A percentile compares a stretch with the other conserved stretches of the same genome.
Evolutionary conservation across 2,329 filamentous ascomycete species (phyloP).

Genomic region (Cladosporium colombiae): DNA sequence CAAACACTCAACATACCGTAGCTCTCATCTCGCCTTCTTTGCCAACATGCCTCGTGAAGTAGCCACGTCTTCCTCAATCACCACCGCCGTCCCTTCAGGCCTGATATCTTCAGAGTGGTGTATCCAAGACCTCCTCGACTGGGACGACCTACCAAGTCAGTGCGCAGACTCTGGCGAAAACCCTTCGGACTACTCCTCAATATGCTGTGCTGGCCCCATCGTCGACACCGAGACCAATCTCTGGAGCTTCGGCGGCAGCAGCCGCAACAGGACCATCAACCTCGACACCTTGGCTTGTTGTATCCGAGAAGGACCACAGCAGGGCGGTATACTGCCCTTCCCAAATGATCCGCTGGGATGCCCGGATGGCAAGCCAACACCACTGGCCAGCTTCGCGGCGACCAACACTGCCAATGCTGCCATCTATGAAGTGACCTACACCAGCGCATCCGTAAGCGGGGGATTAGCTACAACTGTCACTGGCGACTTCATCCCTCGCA

Average conservation of each 20-base stretch:
- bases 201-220: constrained; percentile 25
- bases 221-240: constrained; percentile 21
- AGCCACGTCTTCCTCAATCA: constrained; percentile 22
- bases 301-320: constrained; percentile 13
- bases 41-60: neutral
- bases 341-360: constrained; percentile 15
- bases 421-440: constrained; percentile 23
- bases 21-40: neutral
- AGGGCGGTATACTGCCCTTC: constrained; percentile 20
- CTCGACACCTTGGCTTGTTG: constrained; percentile 25
- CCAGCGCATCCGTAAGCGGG: constrained; percentile 15
- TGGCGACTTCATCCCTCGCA: constrained; percentile 22
- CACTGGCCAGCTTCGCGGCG: constrained; percentile 27
- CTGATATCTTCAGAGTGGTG: constrained; percentile 24
- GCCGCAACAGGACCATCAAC: constrained; percentile 18
- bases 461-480: constrained; percentile 10
- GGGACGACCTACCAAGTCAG: neutral
- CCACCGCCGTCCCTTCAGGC: constrained; percentile 23
- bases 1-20: neutral
- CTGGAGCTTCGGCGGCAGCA: constrained; percentile 10
- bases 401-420: constrained; percentile 27
- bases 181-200: constrained; percentile 21
- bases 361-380: constrained; percentile 21
- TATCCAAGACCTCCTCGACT: constrained; percentile 12
- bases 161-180: constrained; percentile 23